Conservation (phyloP, 352 stramenopile species). For the Globisporangium recalcitrans region DNA sequence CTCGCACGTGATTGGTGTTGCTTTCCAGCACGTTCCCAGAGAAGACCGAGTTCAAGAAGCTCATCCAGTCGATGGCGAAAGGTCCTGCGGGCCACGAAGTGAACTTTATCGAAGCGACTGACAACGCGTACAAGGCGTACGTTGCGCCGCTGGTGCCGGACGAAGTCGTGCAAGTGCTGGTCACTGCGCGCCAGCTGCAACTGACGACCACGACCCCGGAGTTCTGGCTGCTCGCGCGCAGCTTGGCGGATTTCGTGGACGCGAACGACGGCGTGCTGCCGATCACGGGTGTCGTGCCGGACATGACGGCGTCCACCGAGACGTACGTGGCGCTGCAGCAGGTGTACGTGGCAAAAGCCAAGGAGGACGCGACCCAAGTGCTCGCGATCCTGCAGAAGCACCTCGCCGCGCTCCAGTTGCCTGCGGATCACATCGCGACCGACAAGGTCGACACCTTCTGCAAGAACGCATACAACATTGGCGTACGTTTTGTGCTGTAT, state of each 20-base stretch:
- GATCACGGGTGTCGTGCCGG: constrained; percentile 91
- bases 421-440: constrained; percentile 30
- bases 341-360: constrained; percentile 90
- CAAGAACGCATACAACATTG: constrained; percentile 89
- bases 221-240: constrained; percentile 81
- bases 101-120: constrained; percentile 94
- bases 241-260: constrained; percentile 74
- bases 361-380: constrained; percentile 54
- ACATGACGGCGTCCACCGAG: constrained; percentile 96
- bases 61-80: constrained; percentile 55
- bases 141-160: constrained; percentile 67
- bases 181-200: constrained; percentile 26
- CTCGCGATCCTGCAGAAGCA: constrained; percentile 28
- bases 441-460: constrained; percentile 89
- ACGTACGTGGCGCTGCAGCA: constrained; percentile 92
- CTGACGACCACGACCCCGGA: constrained; percentile 40
- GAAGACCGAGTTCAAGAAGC: constrained; percentile 89
- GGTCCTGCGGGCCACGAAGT: constrained; percentile 76
- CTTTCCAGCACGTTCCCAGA: constrained; percentile 62
- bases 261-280: constrained; percentile 62
- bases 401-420: constrained; percentile 24
- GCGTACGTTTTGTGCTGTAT: constrained; percentile 28
- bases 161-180: constrained; percentile 70
- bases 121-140: constrained; percentile 93
- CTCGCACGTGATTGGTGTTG: background rate